Conservation (phyloP, 2,329 filamentous ascomycete genomes). For the Knufia petricola region DNA sequence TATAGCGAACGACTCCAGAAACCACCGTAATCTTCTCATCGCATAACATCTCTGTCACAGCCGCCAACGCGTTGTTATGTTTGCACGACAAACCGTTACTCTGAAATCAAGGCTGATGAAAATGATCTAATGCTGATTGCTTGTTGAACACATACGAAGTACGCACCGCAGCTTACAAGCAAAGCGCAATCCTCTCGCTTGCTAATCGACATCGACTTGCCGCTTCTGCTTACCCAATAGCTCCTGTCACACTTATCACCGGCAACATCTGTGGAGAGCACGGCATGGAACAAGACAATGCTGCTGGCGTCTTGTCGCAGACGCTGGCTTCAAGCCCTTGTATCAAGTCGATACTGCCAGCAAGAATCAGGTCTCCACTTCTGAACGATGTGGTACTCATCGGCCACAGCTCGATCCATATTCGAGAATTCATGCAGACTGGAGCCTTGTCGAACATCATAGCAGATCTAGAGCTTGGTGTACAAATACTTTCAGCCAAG, state of each 20-base stretch:
- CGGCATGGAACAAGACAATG: not conserved
- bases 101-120: not conserved
- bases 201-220: not conserved
- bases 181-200: not conserved
- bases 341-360: slow-evolving; percentile 67
- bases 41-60: not conserved
- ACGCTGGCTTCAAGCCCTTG: slow-evolving; percentile 69
- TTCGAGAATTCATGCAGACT: slow-evolving; percentile 58
- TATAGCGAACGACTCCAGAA: not conserved
- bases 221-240: not conserved
- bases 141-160: not conserved
- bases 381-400: slow-evolving; percentile 81
- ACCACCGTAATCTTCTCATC: not conserved
- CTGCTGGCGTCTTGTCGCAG: slow-evolving; percentile 62
- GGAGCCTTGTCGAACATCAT: slow-evolving; percentile 65
- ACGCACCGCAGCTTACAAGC: not conserved
- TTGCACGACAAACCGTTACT: not conserved
- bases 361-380: slow-evolving; percentile 58
- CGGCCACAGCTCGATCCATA: slow-evolving; percentile 69
- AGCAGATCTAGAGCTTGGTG: slow-evolving; percentile 69
- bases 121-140: not conserved
- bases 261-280: not conserved
- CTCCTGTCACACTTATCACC: not conserved
- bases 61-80: not conserved
- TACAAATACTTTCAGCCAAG: slow-evolving; percentile 66